Conservation (phyloP, 192 early-diverging fungal genomes). For the Linnemannia schmuckeri region DNA sequence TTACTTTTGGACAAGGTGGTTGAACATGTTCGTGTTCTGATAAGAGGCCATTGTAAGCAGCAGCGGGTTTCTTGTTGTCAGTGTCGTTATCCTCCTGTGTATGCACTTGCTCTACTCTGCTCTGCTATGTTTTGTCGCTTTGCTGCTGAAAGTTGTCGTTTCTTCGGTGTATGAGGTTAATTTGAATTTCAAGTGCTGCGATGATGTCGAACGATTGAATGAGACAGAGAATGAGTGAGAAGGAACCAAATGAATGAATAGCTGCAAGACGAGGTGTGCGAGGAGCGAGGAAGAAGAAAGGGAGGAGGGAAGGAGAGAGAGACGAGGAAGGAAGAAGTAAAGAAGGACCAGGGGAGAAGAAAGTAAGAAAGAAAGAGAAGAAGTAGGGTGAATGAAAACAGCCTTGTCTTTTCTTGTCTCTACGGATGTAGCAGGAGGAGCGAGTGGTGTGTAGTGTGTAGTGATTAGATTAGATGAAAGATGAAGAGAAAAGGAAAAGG, state of each 20-base stretch:
- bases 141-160: too few species aligned
- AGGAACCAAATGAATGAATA: background rate
- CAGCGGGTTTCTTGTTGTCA: background rate
- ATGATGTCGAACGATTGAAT: background rate
- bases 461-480: background rate
- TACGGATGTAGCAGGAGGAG: too few species aligned
- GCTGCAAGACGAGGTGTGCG: background rate
- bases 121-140: background rate
- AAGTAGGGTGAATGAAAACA: background rate
- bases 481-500: background rate
- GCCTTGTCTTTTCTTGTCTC: too few species aligned
- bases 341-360: too few species aligned
- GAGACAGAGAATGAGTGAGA: background rate
- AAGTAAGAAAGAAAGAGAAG: background rate
- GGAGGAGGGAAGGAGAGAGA: background rate
- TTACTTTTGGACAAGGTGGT: constrained; percentile 55
- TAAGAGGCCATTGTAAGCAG: constrained; percentile 25
- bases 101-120: background rate
- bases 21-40: constrained; percentile 52
- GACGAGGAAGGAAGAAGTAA: background rate
- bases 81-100: background rate
- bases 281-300: background rate
- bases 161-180: background rate
- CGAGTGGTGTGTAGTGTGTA: too few species aligned
- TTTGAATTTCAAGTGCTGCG: background rate